Base-by-base conservation (phyloP, 495 filamentous ascomycete species). In the Aspergillus incahuasiensis region DNA sequence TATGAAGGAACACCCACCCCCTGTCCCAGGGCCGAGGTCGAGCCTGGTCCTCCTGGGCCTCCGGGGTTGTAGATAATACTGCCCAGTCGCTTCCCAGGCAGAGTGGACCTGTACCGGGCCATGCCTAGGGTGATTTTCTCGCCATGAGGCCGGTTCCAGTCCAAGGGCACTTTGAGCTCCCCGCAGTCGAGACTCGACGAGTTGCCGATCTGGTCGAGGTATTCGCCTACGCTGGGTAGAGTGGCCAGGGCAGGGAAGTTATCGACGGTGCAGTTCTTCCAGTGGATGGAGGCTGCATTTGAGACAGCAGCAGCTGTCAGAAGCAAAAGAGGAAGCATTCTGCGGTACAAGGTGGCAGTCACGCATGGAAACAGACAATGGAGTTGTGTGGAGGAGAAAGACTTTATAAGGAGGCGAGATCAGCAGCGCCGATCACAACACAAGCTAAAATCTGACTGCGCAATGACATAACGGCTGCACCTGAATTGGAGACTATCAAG, bases 11-110 rank as follows among this genome's bases (percentile, higher is more conserved):
- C 1, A 6, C 32, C 48, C 20, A 39, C 3, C 0, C 45, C 46
- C 12, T 49, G 16, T n/a, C 40, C 21, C 16, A 49, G 22, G 1
- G 21, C 24, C 1, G 46, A 5, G 1, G n/a, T 34, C 24, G 70
- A 53, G 6, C 61, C 59, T 8, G 34, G 46, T 3, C 54, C 64
- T 21, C 72, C 72, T 0, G 72, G 72, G 0, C 72, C 72, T 13
- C 72, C 72, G 1, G 69, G 69, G 59, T 75, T 75, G 54, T 71
- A 38, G 57, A 75, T 69, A 1, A 73, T 48, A 21, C 62, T 64
- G 0, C 72, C 72, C 46, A 72, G 64, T 13, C 64, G 65, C 42
- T 65, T 39, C 12, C 20, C 28, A 59, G 25, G 44, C 40, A 30
- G 49, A 39, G 63, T 63, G 59, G 48, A 46, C 22, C 22, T 28